phyloP scores from a whole-genome alignment of 139 green algal genomes.

The Edaphochlamys debaryana region DNA sequence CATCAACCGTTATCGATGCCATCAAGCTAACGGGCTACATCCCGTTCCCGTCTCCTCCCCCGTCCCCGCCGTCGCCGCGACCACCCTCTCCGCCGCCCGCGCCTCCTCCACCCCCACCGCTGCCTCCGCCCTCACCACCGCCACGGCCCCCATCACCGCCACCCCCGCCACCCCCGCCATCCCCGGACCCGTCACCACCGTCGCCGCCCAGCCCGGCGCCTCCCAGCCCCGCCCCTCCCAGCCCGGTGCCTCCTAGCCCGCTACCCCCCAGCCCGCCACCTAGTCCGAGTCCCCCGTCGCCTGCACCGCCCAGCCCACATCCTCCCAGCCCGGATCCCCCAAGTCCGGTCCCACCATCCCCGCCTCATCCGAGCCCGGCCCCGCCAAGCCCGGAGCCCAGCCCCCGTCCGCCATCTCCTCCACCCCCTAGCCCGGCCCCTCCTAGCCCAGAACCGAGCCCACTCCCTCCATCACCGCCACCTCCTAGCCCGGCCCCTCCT shows the following conservation, averaged over 20 bases:
- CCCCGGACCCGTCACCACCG: too few relatives aligned
- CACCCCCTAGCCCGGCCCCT: background rate
- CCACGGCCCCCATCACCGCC: background rate
- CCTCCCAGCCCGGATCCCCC: background rate
- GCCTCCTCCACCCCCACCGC: too few relatives aligned
- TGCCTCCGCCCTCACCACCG: background rate
- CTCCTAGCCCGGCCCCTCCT: background rate
- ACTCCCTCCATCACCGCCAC: background rate
- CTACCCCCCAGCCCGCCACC: too few relatives aligned
- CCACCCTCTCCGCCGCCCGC: too few relatives aligned
- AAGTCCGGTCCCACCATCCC: background rate
- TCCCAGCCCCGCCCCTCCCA: too few relatives aligned
- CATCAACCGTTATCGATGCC: background rate
- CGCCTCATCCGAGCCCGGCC: background rate
- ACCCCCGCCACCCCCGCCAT: background rate
- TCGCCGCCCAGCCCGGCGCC: too few relatives aligned
- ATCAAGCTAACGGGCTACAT: background rate
- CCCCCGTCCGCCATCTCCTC: too few relatives aligned
- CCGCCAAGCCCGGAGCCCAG: background rate
- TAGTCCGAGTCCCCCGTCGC: too few relatives aligned
- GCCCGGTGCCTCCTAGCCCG: too few relatives aligned
- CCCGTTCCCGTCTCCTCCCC: background rate
- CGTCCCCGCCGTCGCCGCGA: too few relatives aligned
- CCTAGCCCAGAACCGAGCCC: background rate
- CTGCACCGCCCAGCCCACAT: too few relatives aligned